Percentiles rank a stretch among this genome's conserved stretches.
Conservation (phyloP, 805 yeast genomes). For the Kodamaea restingae region DNA sequence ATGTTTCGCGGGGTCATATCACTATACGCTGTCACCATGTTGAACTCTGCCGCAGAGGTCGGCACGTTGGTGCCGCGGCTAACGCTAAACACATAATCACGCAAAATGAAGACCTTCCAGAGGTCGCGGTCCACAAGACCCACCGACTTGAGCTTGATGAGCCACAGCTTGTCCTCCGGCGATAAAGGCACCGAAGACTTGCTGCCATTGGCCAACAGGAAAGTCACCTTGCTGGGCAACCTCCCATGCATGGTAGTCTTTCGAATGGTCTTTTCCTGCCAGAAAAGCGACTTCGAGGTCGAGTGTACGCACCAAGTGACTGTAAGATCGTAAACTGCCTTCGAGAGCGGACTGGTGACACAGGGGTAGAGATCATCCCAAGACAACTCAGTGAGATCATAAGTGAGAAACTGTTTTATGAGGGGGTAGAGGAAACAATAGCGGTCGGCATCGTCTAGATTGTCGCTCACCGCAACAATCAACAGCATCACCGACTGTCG, state of each 20-base stretch:
- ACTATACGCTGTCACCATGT: conserved; percentile 8
- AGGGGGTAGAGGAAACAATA: conserved; percentile 83
- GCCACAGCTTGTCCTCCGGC: conserved; percentile 66
- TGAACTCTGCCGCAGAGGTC: conserved; percentile 2
- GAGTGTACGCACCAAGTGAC: conserved; percentile 70
- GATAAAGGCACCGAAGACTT: conserved; percentile 38
- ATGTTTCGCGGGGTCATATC: conserved; percentile 31
- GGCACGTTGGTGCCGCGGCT: conserved; percentile 30
- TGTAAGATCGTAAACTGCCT: conserved; percentile 59
- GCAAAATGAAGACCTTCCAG: conserved; percentile 76
- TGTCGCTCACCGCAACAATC: conserved; percentile 57
- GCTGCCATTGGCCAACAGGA: conserved; percentile 12
- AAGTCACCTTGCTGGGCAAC: conserved; percentile 17
- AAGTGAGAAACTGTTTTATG: conserved; percentile 67
- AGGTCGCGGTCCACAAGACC: conserved; percentile 70
- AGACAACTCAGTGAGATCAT: conserved; percentile 66
- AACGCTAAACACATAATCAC: conserved; percentile 63
- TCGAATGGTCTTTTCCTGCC: conserved; percentile 49
- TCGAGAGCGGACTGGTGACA: conserved; percentile 62
- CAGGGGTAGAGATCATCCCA: conserved; percentile 67
- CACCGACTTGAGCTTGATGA: conserved; percentile 63
- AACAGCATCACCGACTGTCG: conserved; percentile 63
- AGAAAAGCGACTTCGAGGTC: conserved; percentile 62
- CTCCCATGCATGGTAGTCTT: neutral
- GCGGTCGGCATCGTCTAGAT: conserved; percentile 69